phyloP scores from a whole-genome alignment of 768 basidiomycete genomes.

The Chalciporus chontae region DNA sequence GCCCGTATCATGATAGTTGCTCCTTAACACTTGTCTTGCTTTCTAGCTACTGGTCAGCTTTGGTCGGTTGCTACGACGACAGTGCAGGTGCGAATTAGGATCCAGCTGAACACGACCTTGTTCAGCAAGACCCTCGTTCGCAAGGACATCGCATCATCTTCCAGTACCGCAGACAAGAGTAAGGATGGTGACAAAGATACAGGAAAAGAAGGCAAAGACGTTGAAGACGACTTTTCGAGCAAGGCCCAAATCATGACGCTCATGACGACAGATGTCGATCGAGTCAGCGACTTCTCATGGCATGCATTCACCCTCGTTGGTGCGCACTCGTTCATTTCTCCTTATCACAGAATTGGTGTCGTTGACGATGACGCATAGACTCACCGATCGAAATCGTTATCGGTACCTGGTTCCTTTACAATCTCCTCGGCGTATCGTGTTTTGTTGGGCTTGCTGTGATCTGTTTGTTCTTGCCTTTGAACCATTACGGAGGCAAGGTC shows the following conservation, averaged over 20 bases:
- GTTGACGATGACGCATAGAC: slow-evolving; percentile 38
- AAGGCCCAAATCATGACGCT: slow-evolving; percentile 89
- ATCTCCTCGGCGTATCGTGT: slow-evolving; percentile 72
- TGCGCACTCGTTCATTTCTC: slow-evolving; percentile 26
- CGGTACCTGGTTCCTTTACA: slow-evolving; percentile 73
- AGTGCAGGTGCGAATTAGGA: slow-evolving; percentile 64
- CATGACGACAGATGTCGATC: slow-evolving; percentile 93
- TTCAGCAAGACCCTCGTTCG: slow-evolving; percentile 84
- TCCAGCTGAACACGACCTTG: slow-evolving; percentile 80
- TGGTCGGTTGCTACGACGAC: slow-evolving; percentile 69
- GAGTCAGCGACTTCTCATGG: slow-evolving; percentile 82
- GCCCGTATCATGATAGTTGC: background rate
- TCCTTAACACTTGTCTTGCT: slow-evolving; percentile 4
- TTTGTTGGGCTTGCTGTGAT: slow-evolving; percentile 78
- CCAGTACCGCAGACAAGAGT: slow-evolving; percentile 29
- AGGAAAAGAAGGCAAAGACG: slow-evolving; percentile 13
- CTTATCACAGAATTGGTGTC: background rate
- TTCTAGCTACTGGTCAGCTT: slow-evolving; percentile 62
- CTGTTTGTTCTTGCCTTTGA: slow-evolving; percentile 69
- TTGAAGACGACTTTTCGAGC: slow-evolving; percentile 59
- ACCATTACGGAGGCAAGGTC: slow-evolving; percentile 80
- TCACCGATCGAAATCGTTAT: slow-evolving; percentile 75
- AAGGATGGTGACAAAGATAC: slow-evolving; percentile 20
- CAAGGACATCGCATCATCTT: slow-evolving; percentile 77
- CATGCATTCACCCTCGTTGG: slow-evolving; percentile 74